These are phyloP conservation scores for Aspergillus egyptiacus DNA, from an alignment of 495 filamentous ascomycete genomes.

Conservation along the genomic window DNA sequence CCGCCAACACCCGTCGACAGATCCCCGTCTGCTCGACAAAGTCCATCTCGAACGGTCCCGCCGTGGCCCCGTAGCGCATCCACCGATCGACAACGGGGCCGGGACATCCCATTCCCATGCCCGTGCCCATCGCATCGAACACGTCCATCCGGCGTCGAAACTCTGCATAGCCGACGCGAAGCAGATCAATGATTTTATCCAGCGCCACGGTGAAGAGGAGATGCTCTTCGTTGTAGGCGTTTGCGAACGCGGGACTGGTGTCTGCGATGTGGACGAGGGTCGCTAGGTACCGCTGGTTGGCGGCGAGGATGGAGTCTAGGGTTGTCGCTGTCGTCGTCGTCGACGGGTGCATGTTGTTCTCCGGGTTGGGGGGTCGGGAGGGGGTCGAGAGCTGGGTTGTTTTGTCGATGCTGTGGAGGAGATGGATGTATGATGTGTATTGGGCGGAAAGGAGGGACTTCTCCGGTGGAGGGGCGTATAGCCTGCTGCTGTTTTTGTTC, in stretches of 20 bases:
- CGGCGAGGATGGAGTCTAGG: conserved; percentile 10
- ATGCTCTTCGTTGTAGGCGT: conserved; percentile 12
- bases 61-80: conserved; percentile 11
- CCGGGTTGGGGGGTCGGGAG: neutral
- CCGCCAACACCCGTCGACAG: conserved; percentile 5
- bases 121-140: no score
- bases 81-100: conserved; percentile 1
- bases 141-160: conserved; percentile 6
- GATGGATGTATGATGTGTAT: conserved; percentile 13
- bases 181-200: conserved; percentile 13
- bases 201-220: conserved; percentile 16
- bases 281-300: conserved; percentile 11
- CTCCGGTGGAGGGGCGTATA: neutral
- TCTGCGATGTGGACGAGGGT: conserved; percentile 12
- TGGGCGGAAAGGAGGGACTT: neutral
- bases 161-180: conserved; percentile 10
- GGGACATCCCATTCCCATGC: neutral
- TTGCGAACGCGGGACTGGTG: neutral
- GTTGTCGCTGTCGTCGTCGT: no score
- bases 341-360: neutral
- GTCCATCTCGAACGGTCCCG: conserved; percentile 15
- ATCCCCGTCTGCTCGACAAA: conserved; percentile 14
- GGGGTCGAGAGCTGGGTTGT: conserved; percentile 4
- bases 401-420: conserved; percentile 14
- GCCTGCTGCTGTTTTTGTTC: neutral